Evolutionary conservation across 225 moss, liverwort and hornwort species (phyloP).

Genomic region (Pleurozium schreberi): DNA sequence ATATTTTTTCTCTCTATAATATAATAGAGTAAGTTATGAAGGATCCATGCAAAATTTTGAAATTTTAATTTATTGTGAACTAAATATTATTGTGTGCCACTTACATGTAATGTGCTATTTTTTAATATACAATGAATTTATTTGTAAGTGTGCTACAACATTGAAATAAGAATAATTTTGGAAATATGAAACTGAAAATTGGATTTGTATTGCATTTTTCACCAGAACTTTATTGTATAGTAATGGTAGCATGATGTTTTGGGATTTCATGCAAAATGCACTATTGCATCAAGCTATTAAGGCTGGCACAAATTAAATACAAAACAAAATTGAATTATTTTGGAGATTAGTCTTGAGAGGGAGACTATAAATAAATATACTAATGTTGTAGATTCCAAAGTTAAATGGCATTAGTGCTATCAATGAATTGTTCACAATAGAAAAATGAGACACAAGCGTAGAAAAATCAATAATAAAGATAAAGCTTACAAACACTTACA

Average conservation of each 20-base stretch:
- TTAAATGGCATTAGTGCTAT: neutral
- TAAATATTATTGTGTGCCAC: neutral
- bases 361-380: too few relatives aligned
- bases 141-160: neutral
- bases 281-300: rapidly evolving
- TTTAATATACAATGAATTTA: neutral
- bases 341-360: neutral
- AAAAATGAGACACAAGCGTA: neutral
- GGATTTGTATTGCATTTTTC: neutral
- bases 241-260: neutral
- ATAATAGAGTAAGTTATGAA: neutral
- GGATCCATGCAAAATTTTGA: neutral
- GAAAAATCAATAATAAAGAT: neutral
- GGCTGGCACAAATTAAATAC: neutral
- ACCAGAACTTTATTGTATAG: neutral
- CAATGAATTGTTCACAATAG: rapidly evolving
- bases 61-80: neutral
- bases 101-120: neutral
- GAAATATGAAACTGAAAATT: neutral
- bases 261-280: neutral
- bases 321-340: too few relatives aligned
- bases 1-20: neutral
- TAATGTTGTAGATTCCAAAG: neutral
- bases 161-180: neutral
- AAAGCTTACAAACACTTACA: neutral